A percentile compares a stretch with the other conserved stretches of the same genome.
Evolutionary conservation across 78 protist genomes (phyloP).

Genomic region (Dictyostelium discoideum): DNA sequence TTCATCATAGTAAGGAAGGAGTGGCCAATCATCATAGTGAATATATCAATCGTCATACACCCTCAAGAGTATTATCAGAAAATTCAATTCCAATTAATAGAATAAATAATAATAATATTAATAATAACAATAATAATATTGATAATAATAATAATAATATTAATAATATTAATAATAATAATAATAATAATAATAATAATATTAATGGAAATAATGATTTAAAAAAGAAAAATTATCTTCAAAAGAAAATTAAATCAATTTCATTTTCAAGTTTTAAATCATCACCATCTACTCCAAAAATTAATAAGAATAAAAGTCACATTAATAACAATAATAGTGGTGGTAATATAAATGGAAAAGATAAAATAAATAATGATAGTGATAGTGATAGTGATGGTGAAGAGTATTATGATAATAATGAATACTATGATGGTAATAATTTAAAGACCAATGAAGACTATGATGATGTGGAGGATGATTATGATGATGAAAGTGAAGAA

Average conservation of each 20-base stretch:
- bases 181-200: no score
- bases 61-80: background rate
- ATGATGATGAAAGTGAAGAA: background rate
- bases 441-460: background rate
- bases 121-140: no score
- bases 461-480: background rate
- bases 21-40: background rate
- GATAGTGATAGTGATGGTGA: no score
- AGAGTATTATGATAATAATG: background rate
- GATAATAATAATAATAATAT: no score
- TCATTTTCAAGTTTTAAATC: slow-evolving; percentile 11
- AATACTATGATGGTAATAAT: background rate
- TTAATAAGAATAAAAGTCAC: background rate
- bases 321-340: background rate
- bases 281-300: background rate
- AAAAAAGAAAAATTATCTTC: background rate
- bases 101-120: no score
- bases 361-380: background rate
- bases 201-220: background rate
- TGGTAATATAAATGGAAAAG: background rate
- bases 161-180: no score
- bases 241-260: background rate
- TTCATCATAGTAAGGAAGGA: background rate
- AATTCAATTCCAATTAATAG: background rate
- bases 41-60: background rate